Evolutionary conservation across 345 rosid species (phyloP), one percentile per base, ranked within the genome.

Genomic region (Psidium guajava): DNA sequence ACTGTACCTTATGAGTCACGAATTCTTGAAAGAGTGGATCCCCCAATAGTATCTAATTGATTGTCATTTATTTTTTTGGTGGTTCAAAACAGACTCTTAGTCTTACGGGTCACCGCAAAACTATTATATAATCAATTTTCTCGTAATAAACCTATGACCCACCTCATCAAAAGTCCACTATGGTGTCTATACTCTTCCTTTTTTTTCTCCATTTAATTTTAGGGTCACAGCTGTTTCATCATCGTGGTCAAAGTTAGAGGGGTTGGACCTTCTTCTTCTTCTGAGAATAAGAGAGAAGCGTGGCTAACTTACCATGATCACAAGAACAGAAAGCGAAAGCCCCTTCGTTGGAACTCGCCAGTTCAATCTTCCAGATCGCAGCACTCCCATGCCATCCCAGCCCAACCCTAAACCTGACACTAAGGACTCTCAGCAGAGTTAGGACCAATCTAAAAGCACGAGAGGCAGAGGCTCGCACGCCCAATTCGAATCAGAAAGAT

Each of bases 291-390:
- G 85, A 87, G 80, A 69, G 18, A 89, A 85, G 88, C 2, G 82
- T 36, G 61, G 51, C 77, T 80, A 20, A 18, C 80, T 69, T 36
- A 18, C 82, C 73, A 69, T 82, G 85, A 75, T 85, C 88, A 81
- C 87, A 83, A 82, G 54, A 87, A 57, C 75, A 73, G 84, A 61
- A 83, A 83, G 87, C 82, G 36, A 47, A 49, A 86, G 36, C 50
- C 25, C 87, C 87, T 86, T 73, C 57, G 61, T 85, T 22, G 87
- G 89, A 84, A 87, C 85, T 87, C 88, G 50, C 64, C 85, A 86
- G 9, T 40, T 55, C 73, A 81, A 27, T 52, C 15, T 21, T 27
- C 49, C 42, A 27, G 36, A 5, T 12, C 57, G n/a, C 59, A 51
- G 40, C 36, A 20, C 58, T 21, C 42, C 80, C 57, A 54, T 8